Percentiles rank a stretch among this genome's conserved stretches.
phyloP scores from a whole-genome alignment of 2,329 filamentous ascomycete genomes.

The Trichoderma sp. region DNA sequence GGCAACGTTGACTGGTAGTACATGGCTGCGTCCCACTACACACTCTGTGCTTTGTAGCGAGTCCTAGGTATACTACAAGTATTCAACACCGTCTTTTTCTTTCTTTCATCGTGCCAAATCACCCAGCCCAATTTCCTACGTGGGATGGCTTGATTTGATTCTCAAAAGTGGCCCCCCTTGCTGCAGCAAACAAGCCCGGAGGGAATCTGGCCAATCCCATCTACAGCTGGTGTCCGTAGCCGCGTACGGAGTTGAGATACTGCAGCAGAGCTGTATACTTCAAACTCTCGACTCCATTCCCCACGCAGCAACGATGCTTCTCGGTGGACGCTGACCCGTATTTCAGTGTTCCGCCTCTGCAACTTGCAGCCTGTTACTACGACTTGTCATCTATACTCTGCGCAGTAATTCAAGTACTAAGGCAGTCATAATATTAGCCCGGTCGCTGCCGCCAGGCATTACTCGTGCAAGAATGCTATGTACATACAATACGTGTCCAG shows the following conservation, averaged over 20 bases:
- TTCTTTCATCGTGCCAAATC: not conserved
- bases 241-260: conserved; percentile 5
- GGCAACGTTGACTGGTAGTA: not conserved
- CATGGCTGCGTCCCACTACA: not conserved
- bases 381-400: not conserved
- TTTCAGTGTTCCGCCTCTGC: not conserved
- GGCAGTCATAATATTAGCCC: not conserved
- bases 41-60: not conserved
- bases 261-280: conserved; percentile 9
- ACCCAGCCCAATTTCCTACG: conserved; percentile 4
- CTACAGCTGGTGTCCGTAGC: not conserved
- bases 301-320: not conserved
- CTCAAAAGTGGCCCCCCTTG: conserved; percentile 12
- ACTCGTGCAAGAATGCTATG: not conserved
- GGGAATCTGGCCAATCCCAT: conserved; percentile 12
- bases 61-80: not conserved
- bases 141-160: conserved; percentile 28
- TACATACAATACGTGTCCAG: not conserved
- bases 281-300: conserved; percentile 11
- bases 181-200: not conserved
- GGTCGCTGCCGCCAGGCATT: not conserved
- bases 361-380: not conserved
- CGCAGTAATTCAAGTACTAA: not conserved
- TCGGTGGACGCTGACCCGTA: not conserved
- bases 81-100: not conserved